These are phyloP conservation scores for Paraurostyla sp. DNA, from an alignment of 73 alveolate species.

Conservation along the genomic window DNA sequence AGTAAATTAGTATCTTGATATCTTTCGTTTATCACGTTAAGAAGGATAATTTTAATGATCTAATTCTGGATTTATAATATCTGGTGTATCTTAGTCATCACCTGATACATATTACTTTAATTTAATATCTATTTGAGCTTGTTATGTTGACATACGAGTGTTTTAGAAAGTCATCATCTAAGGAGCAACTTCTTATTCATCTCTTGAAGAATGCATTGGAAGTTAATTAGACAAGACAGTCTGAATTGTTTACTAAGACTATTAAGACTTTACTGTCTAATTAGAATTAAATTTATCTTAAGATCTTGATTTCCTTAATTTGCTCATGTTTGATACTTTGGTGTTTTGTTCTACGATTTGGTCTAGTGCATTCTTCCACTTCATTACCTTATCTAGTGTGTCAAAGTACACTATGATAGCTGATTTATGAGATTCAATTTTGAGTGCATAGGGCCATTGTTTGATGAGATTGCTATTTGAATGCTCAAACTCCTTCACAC, in stretches of 20 bases:
- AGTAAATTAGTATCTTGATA: background rate
- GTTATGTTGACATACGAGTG: too few species aligned
- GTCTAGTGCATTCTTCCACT: slow-evolving; percentile 24
- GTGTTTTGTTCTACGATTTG: background rate
- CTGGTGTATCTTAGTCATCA: too few species aligned
- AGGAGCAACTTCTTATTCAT: background rate
- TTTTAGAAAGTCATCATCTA: background rate
- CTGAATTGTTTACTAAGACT: background rate
- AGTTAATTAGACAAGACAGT: background rate
- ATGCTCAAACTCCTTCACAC: slow-evolving; percentile 1
- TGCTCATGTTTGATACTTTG: background rate
- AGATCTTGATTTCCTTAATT: background rate
- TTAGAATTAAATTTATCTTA: slow-evolving; percentile 11
- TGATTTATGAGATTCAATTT: background rate
- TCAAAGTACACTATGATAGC: background rate
- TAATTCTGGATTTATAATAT: background rate
- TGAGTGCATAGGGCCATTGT: slow-evolving; percentile 43
- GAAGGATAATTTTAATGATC: background rate
- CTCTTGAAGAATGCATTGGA: background rate
- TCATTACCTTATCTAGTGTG: background rate
- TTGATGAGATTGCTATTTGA: background rate
- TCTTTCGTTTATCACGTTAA: background rate
- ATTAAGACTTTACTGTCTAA: background rate
- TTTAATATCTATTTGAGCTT: too few species aligned
- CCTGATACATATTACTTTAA: too few species aligned